These are phyloP conservation scores for Wallacemonas sp. DNA, from an alignment of 208 protist species.

Conservation along the genomic window DNA sequence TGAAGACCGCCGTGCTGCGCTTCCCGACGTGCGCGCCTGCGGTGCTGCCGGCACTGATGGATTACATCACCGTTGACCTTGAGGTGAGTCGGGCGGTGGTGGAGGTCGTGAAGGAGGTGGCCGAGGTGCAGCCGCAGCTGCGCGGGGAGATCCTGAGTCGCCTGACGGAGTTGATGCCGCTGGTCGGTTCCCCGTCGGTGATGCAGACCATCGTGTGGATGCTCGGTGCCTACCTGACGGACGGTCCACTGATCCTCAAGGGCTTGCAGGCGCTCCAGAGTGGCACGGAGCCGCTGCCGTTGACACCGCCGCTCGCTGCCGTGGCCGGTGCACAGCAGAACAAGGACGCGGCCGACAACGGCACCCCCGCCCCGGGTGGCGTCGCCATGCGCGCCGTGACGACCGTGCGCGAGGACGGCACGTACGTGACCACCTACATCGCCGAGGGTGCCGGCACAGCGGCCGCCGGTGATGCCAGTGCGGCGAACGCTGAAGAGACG, in stretches of 20 bases:
- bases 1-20: constrained; percentile 90
- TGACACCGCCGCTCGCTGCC: constrained; percentile 37
- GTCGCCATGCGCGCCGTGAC: constrained; percentile 54
- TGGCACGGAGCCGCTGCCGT: constrained; percentile 53
- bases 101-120: constrained; percentile 93
- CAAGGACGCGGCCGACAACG: constrained; percentile 2
- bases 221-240: constrained; percentile 86
- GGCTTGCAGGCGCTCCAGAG: constrained; percentile 38
- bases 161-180: constrained; percentile 56
- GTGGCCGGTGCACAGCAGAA: constrained; percentile 27
- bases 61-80: constrained; percentile 91
- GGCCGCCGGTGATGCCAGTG: neutral
- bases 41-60: constrained; percentile 93
- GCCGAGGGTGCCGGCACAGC: neutral
- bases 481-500: constrained; percentile 5
- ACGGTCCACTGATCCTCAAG: constrained; percentile 60
- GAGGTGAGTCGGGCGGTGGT: constrained; percentile 89
- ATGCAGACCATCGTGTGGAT: constrained; percentile 92
- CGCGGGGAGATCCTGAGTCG: constrained; percentile 56
- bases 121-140: constrained; percentile 89
- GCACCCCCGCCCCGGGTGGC: constrained; percentile 2
- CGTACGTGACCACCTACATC: constrained; percentile 91
- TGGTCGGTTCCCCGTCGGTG: constrained; percentile 61
- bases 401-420: constrained; percentile 89
- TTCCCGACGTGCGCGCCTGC: constrained; percentile 79